Evolutionary conservation across 306 rosid genomes (phyloP).

Genomic region (cucumber (Cucumis sativus)): Cucumber_9930_V3 NC_026658.2:5175001-5175500

Average conservation of each 20-base stretch:
- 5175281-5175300: not conserved
- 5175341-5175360: slow-evolving; percentile 8
- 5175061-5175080: not conserved
- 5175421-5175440: slow-evolving; percentile 43
- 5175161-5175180: not conserved
- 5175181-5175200: no score
- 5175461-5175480: slow-evolving; percentile 38
- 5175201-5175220: not conserved
- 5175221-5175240: not conserved
- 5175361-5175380: slow-evolving; percentile 55
- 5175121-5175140: not conserved
- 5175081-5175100: not conserved
- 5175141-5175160: not conserved
- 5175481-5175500: slow-evolving; percentile 46
- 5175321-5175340: slow-evolving; percentile 8
- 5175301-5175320: not conserved
- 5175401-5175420: slow-evolving; percentile 60
- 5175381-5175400: slow-evolving; percentile 70
- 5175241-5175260: not conserved
- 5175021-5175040: not conserved
- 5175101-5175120: not conserved
- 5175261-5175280: not conserved
- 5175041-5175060: not conserved
- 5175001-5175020: not conserved
- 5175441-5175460: slow-evolving; percentile 22